phyloP scores from a whole-genome alignment of 2,329 filamentous ascomycete species.

The Kalaharituber pfeilii region DNA sequence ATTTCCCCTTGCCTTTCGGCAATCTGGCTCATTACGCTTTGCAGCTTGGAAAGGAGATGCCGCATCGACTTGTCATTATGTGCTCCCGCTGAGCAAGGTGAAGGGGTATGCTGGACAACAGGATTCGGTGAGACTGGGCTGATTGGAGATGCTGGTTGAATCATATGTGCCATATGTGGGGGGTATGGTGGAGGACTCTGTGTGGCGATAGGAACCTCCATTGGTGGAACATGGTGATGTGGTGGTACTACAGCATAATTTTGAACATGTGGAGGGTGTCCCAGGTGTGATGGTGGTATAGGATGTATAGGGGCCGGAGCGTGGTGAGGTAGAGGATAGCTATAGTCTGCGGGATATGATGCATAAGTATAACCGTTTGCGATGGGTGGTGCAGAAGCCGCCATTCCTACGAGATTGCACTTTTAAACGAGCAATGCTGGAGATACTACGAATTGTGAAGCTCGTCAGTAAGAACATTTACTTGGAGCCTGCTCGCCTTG shows the following conservation, averaged over 20 bases:
- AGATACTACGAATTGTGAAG: no score
- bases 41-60: conserved; percentile 18
- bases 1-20: conserved; percentile 20
- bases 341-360: background rate
- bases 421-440: no score
- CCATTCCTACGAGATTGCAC: no score
- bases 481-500: no score
- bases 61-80: conserved; percentile 13
- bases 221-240: background rate
- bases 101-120: background rate
- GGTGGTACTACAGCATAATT: background rate
- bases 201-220: background rate
- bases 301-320: background rate
- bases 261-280: background rate
- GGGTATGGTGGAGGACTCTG: background rate
- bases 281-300: background rate
- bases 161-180: conserved; percentile 19
- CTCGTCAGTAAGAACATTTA: no score
- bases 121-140: background rate
- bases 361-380: background rate
- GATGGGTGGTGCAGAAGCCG: background rate
- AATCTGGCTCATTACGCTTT: conserved; percentile 18
- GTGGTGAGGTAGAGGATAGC: background rate
- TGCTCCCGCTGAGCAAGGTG: background rate
- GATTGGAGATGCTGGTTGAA: background rate